These are phyloP conservation scores for Sporothrix dimorphospora DNA, from an alignment of 2,329 filamentous ascomycete genomes.

Conservation along the genomic window DNA sequence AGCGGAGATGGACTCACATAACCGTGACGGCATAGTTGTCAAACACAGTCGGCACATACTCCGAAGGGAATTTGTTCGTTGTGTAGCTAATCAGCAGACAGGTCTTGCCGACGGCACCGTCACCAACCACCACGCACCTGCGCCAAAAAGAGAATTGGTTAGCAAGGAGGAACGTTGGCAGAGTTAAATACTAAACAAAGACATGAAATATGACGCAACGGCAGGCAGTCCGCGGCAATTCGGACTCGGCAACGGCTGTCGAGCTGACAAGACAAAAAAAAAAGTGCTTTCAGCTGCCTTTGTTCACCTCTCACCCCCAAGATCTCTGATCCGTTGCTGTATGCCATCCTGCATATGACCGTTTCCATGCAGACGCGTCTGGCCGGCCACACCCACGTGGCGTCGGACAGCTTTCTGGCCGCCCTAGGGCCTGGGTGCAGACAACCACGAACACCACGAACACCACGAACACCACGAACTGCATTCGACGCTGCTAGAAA, in stretches of 20 bases:
- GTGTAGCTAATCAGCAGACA: slow-evolving; percentile 99
- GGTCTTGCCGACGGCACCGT: slow-evolving; percentile 99
- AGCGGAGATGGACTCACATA: slow-evolving; percentile 70
- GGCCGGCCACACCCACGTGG: slow-evolving; percentile 24
- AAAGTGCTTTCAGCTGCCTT: neutral
- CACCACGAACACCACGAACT: neutral
- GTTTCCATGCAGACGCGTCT: slow-evolving; percentile 14
- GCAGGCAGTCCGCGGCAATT: neutral
- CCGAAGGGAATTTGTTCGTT: slow-evolving; percentile 98
- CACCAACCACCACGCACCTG: slow-evolving; percentile 98
- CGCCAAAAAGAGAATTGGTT: slow-evolving; percentile 14
- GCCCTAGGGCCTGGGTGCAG: neutral
- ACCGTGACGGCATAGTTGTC: slow-evolving; percentile 99
- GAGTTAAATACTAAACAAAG: neutral
- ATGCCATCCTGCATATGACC: neutral
- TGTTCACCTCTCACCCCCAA: neutral
- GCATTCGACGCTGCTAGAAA: neutral
- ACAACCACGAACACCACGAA: neutral
- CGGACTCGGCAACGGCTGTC: neutral
- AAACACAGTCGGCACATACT: slow-evolving; percentile 99
- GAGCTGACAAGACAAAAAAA: neutral
- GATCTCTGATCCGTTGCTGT: neutral
- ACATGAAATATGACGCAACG: neutral
- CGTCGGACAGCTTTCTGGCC: neutral
- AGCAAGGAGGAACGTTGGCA: neutral